Evolutionary conservation across 2,329 filamentous ascomycete species (phyloP).

Genomic region (Berkeleyomyces basicola): DNA sequence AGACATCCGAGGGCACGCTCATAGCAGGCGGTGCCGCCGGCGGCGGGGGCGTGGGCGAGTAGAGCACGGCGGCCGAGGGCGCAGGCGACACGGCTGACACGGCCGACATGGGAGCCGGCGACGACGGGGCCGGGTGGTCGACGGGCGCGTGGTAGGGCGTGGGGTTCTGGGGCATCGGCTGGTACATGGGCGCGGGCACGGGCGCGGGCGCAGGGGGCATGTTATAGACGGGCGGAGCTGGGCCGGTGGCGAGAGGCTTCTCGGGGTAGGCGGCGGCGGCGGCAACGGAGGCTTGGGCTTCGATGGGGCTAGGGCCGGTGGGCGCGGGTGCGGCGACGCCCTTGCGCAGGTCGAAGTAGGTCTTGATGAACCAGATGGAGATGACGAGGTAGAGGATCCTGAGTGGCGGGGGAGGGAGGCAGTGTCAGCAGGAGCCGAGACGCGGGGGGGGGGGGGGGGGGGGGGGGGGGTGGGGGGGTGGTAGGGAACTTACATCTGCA

Average conservation of each 20-base stretch:
- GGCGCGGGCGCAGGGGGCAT: background rate
- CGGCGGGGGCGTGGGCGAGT: background rate
- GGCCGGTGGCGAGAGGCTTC: background rate
- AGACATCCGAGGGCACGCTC: conserved; percentile 3
- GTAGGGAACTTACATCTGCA: conserved; percentile 23
- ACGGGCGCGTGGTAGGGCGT: background rate
- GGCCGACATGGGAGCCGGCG: background rate
- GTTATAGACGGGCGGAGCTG: background rate
- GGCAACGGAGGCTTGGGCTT: conserved; percentile 9
- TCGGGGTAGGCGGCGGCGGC: background rate
- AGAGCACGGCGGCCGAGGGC: background rate
- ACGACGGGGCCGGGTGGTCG: background rate
- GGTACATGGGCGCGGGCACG: background rate
- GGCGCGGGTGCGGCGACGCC: conserved; percentile 16
- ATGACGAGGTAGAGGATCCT: conserved; percentile 26
- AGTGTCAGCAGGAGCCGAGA: background rate
- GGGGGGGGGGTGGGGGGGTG: no score
- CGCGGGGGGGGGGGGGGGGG: no score
- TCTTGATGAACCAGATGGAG: conserved; percentile 23
- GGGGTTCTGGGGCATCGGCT: background rate
- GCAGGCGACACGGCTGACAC: background rate
- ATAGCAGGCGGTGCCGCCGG: background rate
- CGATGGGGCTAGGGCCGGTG: conserved; percentile 14
- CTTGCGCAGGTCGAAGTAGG: conserved; percentile 24
- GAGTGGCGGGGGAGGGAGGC: conserved; percentile 8